A percentile compares a stretch with the other conserved stretches of the same genome.
Evolutionary conservation across 805 yeast species (phyloP).

Genomic region (Zygoascus ofunaensis): DNA sequence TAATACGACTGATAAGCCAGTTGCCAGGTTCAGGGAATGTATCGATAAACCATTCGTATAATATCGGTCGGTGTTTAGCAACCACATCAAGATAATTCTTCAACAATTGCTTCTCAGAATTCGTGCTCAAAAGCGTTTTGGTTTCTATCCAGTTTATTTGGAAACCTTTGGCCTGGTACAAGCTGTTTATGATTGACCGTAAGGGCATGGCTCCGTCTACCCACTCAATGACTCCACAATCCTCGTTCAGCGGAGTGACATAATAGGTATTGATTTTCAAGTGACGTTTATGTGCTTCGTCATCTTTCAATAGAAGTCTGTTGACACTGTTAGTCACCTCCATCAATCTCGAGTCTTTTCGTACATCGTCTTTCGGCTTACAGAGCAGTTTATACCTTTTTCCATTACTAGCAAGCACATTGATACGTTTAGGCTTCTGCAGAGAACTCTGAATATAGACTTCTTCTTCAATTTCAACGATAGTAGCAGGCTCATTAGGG

Average conservation of each 20-base stretch:
- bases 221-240: constrained; percentile 86
- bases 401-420: constrained; percentile 72
- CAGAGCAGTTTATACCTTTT: constrained; percentile 64
- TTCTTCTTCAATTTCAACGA: constrained; percentile 37
- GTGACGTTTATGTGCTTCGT: constrained; percentile 64
- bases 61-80: constrained; percentile 37
- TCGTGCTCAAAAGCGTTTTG: constrained; percentile 23
- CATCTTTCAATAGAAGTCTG: constrained; percentile 53
- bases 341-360: constrained; percentile 92
- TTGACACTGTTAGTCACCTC: constrained; percentile 85
- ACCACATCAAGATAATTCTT: constrained; percentile 29
- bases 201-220: constrained; percentile 68
- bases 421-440: constrained; percentile 77
- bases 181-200: constrained; percentile 46
- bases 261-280: constrained; percentile 72
- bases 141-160: constrained; percentile 21
- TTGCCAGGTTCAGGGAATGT: constrained; percentile 80
- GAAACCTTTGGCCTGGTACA: constrained; percentile 36
- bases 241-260: constrained; percentile 79
- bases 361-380: constrained; percentile 80
- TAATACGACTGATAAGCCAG: constrained; percentile 76
- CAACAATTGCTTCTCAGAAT: constrained; percentile 29
- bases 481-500: constrained; percentile 31
- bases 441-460: constrained; percentile 71
- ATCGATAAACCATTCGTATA: constrained; percentile 81